These are phyloP conservation scores for Polytrichum formosum DNA, from an alignment of 225 moss, liverwort and hornwort genomes.

Conservation along the genomic window DNA sequence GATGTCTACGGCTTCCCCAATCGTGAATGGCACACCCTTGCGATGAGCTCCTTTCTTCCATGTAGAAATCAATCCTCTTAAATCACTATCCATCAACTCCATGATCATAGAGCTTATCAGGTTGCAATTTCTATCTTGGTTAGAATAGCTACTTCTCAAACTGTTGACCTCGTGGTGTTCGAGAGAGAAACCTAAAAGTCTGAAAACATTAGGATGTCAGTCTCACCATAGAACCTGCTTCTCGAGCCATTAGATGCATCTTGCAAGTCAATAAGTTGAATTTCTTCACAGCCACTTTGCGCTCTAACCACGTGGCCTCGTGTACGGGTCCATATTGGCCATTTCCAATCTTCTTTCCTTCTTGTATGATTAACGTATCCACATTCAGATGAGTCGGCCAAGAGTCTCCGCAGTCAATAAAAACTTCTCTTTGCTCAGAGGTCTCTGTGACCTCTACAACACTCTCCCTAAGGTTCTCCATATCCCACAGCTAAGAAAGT, in stretches of 20 bases:
- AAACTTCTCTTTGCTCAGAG: not conserved
- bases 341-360: constrained; percentile 1
- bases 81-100: constrained; percentile 16
- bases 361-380: not conserved
- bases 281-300: constrained; percentile 3
- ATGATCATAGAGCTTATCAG: constrained; percentile 11
- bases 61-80: not conserved
- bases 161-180: too few species aligned
- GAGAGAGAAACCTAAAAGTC: not conserved
- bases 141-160: too few species aligned
- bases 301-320: not conserved
- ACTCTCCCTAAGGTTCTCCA: not conserved
- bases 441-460: not conserved
- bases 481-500: not conserved
- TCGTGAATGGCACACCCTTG: not conserved
- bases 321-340: constrained; percentile 4
- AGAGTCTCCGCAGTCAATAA: not conserved
- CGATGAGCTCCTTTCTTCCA: not conserved
- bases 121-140: not conserved
- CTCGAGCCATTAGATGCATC: not conserved
- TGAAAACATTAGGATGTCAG: not conserved
- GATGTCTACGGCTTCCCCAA: not conserved
- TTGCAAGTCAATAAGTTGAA: not conserved
- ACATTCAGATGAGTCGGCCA: constrained; percentile 8
- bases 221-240: not conserved